phyloP scores from a whole-genome alignment of 192 early-diverging fungal genomes.

The Podila clonocystis region DNA sequence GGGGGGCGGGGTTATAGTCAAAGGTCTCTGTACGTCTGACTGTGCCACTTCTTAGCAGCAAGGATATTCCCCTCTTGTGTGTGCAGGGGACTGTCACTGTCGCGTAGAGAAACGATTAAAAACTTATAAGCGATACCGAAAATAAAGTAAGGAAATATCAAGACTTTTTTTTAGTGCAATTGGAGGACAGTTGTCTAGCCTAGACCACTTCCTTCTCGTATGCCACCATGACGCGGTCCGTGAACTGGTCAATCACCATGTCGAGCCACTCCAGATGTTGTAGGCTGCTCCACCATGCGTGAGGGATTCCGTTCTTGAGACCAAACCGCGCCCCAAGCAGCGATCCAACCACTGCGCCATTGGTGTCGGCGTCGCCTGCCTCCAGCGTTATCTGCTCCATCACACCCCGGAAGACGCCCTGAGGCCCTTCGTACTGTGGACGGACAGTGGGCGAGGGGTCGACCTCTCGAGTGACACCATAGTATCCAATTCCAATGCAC shows the following conservation, averaged over 20 bases:
- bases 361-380: conserved; percentile 68
- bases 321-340: conserved; percentile 61
- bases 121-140: background rate
- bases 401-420: conserved; percentile 40
- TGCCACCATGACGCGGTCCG: conserved; percentile 13
- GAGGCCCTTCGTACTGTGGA: conserved; percentile 16
- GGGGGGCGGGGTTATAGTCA: no score
- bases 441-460: conserved; percentile 12
- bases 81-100: no score
- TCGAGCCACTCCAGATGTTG: conserved; percentile 47
- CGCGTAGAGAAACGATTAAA: background rate
- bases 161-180: background rate
- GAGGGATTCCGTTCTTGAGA: conserved; percentile 50
- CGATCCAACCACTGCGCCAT: conserved; percentile 62
- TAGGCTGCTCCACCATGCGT: conserved; percentile 57
- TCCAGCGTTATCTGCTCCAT: conserved; percentile 61
- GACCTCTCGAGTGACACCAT: conserved; percentile 44
- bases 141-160: background rate
- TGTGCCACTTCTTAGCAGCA: no score
- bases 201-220: conserved; percentile 23
- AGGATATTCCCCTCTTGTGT: no score
- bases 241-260: conserved; percentile 29
- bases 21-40: no score
- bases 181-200: no score
- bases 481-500: conserved; percentile 54